Evolutionary conservation across 75 land plant genomes (phyloP).

Genomic region (Pinus taeda): DNA sequence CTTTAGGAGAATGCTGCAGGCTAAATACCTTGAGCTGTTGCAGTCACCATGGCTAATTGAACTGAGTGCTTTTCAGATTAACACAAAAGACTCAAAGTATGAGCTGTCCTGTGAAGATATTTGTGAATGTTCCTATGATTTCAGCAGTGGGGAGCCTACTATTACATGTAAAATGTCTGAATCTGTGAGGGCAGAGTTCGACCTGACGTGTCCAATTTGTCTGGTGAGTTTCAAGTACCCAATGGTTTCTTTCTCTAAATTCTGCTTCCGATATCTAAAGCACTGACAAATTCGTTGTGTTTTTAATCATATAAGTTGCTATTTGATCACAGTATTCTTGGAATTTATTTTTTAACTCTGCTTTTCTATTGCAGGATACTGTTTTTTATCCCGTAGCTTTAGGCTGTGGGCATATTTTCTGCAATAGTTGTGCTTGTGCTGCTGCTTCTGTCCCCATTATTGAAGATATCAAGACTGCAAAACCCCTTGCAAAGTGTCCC

Average conservation of each 20-base stretch:
- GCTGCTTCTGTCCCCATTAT: slow-evolving; percentile 48
- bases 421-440: slow-evolving; percentile 68
- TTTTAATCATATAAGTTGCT: background rate
- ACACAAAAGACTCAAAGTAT: slow-evolving; percentile 29
- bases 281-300: background rate
- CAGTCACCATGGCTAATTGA: slow-evolving; percentile 89
- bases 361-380: slow-evolving; percentile 29
- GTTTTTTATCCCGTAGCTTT: slow-evolving; percentile 57
- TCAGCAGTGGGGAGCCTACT: slow-evolving; percentile 32
- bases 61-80: slow-evolving; percentile 72
- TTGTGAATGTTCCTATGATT: slow-evolving; percentile 47
- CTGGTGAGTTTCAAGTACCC: slow-evolving; percentile 39
- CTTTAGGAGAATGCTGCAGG: slow-evolving; percentile 56
- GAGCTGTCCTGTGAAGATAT: slow-evolving; percentile 15
- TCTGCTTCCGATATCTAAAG: background rate
- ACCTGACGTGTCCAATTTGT: slow-evolving; percentile 75
- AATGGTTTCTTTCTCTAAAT: background rate
- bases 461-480: slow-evolving; percentile 56
- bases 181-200: slow-evolving; percentile 50
- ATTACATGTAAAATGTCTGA: slow-evolving; percentile 54
- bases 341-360: background rate
- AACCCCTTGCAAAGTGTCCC: slow-evolving; percentile 52
- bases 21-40: slow-evolving; percentile 65
- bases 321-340: no score
- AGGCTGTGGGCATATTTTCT: slow-evolving; percentile 78